These are phyloP conservation scores for Tanacetum coccineum DNA, from an alignment of 129 eudicot genomes.

Conservation along the genomic window DNA sequence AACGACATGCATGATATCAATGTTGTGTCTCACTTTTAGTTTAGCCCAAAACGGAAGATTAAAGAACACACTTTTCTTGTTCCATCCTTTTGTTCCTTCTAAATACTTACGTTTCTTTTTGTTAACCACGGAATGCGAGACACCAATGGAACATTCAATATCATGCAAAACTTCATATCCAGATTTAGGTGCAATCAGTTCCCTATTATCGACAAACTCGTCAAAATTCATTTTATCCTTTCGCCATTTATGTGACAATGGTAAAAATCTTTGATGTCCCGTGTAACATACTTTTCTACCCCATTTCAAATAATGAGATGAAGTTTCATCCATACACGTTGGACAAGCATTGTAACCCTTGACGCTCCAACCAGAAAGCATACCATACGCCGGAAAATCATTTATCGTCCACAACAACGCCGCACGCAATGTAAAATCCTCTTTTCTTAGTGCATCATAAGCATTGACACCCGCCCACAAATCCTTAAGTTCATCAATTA, in stretches of 20 bases:
- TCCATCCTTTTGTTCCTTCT: no score
- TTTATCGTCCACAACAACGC: constrained; percentile 4
- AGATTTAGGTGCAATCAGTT: neutral
- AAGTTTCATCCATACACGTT: no score
- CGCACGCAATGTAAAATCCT: neutral
- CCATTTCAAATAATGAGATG: neutral
- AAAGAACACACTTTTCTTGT: no score
- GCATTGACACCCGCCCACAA: neutral
- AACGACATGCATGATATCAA: constrained; percentile 3
- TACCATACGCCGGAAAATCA: neutral
- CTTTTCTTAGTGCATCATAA: neutral
- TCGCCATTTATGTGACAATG: neutral
- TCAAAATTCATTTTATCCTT: constrained; percentile 3
- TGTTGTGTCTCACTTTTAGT: constrained; percentile 3
- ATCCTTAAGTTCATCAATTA: neutral
- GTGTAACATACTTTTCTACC: neutral
- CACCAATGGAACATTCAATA: neutral
- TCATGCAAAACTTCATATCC: no score
- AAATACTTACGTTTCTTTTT: no score
- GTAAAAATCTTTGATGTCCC: neutral
- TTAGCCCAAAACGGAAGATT: neutral
- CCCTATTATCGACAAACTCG: neutral
- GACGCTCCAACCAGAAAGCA: neutral
- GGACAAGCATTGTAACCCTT: no score
- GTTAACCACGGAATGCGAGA: no score